Evolutionary conservation across 352 stramenopile species (phyloP), one percentile per base, ranked within the genome.

Genomic region (Phytophthora pluvialis): DNA sequence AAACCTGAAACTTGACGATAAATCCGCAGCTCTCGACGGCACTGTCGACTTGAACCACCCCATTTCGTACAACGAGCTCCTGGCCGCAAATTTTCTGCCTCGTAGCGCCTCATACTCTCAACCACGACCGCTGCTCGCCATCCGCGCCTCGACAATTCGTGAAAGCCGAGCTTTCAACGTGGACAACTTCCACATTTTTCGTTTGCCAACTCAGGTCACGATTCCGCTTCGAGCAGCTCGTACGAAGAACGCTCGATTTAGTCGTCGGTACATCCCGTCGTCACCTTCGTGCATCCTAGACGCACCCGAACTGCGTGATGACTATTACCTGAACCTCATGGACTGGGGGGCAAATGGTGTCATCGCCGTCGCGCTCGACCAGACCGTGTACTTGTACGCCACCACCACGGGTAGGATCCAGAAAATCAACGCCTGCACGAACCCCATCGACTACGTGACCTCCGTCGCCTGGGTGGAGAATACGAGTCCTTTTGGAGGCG

Each of bases 301-400:
- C 77, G 97, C 97, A 7, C 97, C 97, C 0, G 94, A 98, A 49
- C 73, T 99, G 25, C 83, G 97, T 10, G 95, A 99, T 74, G 97
- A 99, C 70, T 99, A 98, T 78, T 98, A 99, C 67, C 72, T 99
- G 31, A 99, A 99, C 71, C 75, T 99, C 15, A 78, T 99, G 13
- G 95, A 91, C 31, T 99, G 97, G 97, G 90, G 92, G 50, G 69
- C 81, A 46, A 96, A 90, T 67, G 98, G 98, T 75, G 63, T 98
- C 42, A 71, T 99, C 26, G 97, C 97, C 1, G 94, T 99, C 3
- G 97, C 95, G 16, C 80, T 99, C 7, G 79, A 83, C 28, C 85
- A 98, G 51, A 90, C 82, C 29, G 94, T 99, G 32, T 99, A 98
- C 73, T 79, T 99, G 28, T 99, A 97, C 93, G 90, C 98, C 73